These are phyloP conservation scores for Fusarium nanum DNA, from an alignment of 2,329 filamentous ascomycete genomes.

Conservation along the genomic window DNA sequence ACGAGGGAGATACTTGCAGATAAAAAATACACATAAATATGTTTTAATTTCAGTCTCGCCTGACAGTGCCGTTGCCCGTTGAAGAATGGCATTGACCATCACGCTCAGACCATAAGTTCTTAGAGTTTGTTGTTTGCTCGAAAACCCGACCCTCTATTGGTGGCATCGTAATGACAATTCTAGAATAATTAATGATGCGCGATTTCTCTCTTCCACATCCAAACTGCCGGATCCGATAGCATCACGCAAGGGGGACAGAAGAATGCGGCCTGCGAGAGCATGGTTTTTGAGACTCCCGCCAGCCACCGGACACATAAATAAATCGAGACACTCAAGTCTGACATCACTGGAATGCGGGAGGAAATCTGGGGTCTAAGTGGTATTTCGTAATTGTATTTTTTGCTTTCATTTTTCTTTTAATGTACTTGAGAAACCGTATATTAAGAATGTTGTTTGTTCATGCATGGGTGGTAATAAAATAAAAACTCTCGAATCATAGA, in stretches of 20 bases:
- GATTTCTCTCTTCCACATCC: not conserved
- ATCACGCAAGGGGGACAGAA: constrained; percentile 9
- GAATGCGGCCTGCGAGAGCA: constrained; percentile 8
- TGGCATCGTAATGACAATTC: not conserved
- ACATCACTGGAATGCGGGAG: constrained; percentile 26
- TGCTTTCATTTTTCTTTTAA: not conserved
- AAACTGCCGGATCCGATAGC: not conserved
- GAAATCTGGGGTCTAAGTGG: constrained; percentile 4
- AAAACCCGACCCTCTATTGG: not conserved
- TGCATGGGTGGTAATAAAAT: constrained; percentile 18
- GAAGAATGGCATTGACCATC: not conserved
- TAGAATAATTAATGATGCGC: not conserved
- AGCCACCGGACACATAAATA: constrained; percentile 13
- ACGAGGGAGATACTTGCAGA: constrained; percentile 19
- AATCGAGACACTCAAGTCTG: not conserved
- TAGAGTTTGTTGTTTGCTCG: constrained; percentile 6
- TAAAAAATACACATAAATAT: constrained; percentile 10
- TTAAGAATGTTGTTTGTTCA: constrained; percentile 35
- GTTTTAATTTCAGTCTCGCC: not conserved
- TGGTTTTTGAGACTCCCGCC: constrained; percentile 16
- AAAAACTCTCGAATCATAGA: constrained; percentile 31
- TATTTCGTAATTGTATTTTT: constrained; percentile 22
- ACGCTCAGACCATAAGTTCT: not conserved
- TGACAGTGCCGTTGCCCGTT: not conserved
- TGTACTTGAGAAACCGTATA: constrained; percentile 29